These are phyloP conservation scores for Kokia cookei DNA, from an alignment of 441 rosid genomes.

Conservation along the genomic window DNA sequence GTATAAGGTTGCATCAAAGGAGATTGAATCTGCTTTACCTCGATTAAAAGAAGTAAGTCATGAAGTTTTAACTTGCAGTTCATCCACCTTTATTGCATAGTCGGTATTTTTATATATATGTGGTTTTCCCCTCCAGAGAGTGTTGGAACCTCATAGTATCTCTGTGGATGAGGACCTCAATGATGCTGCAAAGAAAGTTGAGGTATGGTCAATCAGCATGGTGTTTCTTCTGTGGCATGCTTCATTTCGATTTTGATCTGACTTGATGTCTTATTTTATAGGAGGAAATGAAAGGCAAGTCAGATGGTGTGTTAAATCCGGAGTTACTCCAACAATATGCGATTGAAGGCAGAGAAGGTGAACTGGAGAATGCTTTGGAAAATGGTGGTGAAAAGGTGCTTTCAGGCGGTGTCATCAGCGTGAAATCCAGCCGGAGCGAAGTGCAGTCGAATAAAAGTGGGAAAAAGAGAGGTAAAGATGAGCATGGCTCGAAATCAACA, in stretches of 20 bases:
- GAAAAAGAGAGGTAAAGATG: slow-evolving; percentile 59
- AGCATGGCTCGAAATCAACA: slow-evolving; percentile 40
- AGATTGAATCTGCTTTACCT: slow-evolving; percentile 57
- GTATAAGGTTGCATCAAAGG: slow-evolving; percentile 49
- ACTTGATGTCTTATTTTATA: slow-evolving; percentile 12
- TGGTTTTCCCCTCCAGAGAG: slow-evolving; percentile 37
- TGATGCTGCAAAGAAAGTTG: slow-evolving; percentile 81
- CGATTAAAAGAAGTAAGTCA: slow-evolving; percentile 73
- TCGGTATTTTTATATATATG: not conserved
- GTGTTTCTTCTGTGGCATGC: not conserved
- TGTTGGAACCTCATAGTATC: slow-evolving; percentile 64
- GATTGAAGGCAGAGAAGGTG: slow-evolving; percentile 53
- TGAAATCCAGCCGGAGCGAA: slow-evolving; percentile 50
- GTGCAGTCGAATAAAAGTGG: slow-evolving; percentile 30
- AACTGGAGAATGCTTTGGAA: slow-evolving; percentile 63
- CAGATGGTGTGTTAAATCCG: slow-evolving; percentile 51
- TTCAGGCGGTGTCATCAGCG: slow-evolving; percentile 56
- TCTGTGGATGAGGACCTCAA: slow-evolving; percentile 89
- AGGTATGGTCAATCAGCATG: slow-evolving; percentile 37
- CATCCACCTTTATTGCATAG: not conserved
- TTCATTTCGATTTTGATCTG: not conserved
- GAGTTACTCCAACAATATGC: slow-evolving; percentile 69
- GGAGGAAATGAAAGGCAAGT: slow-evolving; percentile 67
- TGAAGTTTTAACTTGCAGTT: not conserved
- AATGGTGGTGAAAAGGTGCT: slow-evolving; percentile 42